phyloP scores from a whole-genome alignment of 495 filamentous ascomycete genomes.

The Hypomontagnella monticulosa region DNA sequence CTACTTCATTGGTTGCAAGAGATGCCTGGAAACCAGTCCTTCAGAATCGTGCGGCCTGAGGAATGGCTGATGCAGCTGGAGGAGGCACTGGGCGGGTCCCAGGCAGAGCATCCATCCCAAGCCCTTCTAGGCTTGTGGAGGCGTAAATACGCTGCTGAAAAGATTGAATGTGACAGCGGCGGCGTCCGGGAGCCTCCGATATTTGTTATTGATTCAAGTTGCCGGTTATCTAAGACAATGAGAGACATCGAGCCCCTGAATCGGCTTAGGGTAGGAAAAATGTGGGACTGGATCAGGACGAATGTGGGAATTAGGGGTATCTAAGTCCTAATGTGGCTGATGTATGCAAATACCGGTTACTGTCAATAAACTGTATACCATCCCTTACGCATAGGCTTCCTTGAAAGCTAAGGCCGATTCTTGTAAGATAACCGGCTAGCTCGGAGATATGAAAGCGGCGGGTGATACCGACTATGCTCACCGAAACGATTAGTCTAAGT shows the following conservation, averaged over 20 bases:
- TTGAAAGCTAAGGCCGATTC: no score
- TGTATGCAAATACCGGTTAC: no score
- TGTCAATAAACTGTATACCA: no score
- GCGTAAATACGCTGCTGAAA: constrained; percentile 19
- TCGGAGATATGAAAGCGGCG: no score
- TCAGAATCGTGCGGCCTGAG: constrained; percentile 50
- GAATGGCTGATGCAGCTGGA: constrained; percentile 58
- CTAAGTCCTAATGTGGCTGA: no score
- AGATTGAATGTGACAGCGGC: neutral
- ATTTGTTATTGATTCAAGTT: constrained; percentile 50
- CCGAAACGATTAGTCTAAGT: no score
- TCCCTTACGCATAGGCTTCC: no score
- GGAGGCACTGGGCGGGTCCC: constrained; percentile 13
- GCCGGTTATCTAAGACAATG: constrained; percentile 45
- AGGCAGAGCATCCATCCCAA: constrained; percentile 49
- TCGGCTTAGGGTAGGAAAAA: constrained; percentile 51
- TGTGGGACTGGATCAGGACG: constrained; percentile 58
- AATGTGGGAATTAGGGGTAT: neutral
- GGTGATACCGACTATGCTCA: no score
- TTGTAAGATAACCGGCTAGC: no score
- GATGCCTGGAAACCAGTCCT: constrained; percentile 27
- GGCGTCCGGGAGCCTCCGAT: neutral
- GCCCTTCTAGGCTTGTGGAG: constrained; percentile 61
- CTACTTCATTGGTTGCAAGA: constrained; percentile 56
- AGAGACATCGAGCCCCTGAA: constrained; percentile 49